Conservation (phyloP, 2,329 filamentous ascomycete genomes). For the Ophiostoma angusticollis region DNA sequence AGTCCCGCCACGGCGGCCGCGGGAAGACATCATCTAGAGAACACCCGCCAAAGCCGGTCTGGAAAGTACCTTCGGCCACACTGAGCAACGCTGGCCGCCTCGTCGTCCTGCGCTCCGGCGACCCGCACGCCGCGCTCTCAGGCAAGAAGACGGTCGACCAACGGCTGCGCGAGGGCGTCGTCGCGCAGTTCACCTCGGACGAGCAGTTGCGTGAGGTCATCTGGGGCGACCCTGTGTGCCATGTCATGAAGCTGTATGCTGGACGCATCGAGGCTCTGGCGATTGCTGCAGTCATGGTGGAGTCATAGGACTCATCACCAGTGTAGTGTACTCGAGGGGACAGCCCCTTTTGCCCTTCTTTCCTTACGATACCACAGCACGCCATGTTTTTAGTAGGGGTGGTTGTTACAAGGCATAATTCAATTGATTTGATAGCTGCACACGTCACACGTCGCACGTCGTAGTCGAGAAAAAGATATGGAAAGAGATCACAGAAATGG, state of each 20-base stretch:
- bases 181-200: slow-evolving; percentile 56
- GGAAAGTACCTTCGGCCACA: slow-evolving; percentile 52
- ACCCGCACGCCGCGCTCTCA: slow-evolving; percentile 23
- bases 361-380: no score
- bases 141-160: slow-evolving; percentile 37
- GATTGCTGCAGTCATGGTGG: slow-evolving; percentile 48
- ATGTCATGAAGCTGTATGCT: slow-evolving; percentile 68
- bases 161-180: slow-evolving; percentile 44
- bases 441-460: neutral
- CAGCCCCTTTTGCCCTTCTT: no score
- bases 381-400: no score
- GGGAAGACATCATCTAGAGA: neutral
- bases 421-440: no score
- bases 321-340: no score
- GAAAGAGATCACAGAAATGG: neutral
- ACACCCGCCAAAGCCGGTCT: slow-evolving; percentile 30
- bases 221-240: slow-evolving; percentile 71
- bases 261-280: slow-evolving; percentile 59
- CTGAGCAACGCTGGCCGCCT: slow-evolving; percentile 59
- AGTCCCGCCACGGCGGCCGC: slow-evolving; percentile 10
- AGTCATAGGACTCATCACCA: neutral
- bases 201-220: slow-evolving; percentile 55
- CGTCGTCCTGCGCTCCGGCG: slow-evolving; percentile 48
- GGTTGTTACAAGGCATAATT: no score
- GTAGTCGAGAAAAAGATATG: neutral